Evolutionary conservation across 163 green algal species (phyloP), one percentile per base, ranked within the genome.

Genomic region (Coccomyxa subellipsoidea): DNA sequence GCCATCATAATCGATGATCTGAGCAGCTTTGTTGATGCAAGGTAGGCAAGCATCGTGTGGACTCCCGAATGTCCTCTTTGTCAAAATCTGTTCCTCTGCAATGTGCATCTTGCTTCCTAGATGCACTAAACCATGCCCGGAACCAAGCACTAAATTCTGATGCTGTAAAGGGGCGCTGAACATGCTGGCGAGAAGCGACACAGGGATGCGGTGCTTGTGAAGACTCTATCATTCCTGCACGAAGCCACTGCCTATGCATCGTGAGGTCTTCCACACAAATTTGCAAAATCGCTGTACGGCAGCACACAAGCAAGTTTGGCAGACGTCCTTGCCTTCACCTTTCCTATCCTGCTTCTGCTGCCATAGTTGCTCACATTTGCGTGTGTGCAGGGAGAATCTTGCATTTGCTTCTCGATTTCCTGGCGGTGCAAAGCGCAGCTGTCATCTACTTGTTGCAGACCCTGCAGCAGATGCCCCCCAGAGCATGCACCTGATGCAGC

Each of bases 211-310:
- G 77, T 83, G 29, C 77, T 85, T 6, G 76, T 82, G 9, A 82
- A 59, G 40, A 82, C 77, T 9, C 39, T 85, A 8, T 47, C 77
- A 25, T 54, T 83, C 40, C 69, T 85, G 0, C 82, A 85, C 77
- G 77, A 85, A 7, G 82, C 82, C 25, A 72, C 40, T 32, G 35
- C 31, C 27, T 80, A 72, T 47, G 21, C 37, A 34, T 35, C 36
- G n/a, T 71, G 69, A 25, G n/a, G 54, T 6, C 12, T 35, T 77
- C 53, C 34, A 70, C 0, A n/a, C n/a, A n/a, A n/a, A n/a, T n/a
- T n/a, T n/a, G n/a, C n/a, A n/a, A n/a, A n/a, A n/a, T n/a, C n/a
- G n/a, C n/a, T n/a, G n/a, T n/a, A n/a, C n/a, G n/a, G n/a, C n/a
- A n/a, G n/a, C n/a, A n/a, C n/a, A n/a, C n/a, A n/a, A n/a, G n/a